Evolutionary conservation across 371 early-diverging fungal genomes (phyloP).

Genomic region (Coemansia sp.): DNA sequence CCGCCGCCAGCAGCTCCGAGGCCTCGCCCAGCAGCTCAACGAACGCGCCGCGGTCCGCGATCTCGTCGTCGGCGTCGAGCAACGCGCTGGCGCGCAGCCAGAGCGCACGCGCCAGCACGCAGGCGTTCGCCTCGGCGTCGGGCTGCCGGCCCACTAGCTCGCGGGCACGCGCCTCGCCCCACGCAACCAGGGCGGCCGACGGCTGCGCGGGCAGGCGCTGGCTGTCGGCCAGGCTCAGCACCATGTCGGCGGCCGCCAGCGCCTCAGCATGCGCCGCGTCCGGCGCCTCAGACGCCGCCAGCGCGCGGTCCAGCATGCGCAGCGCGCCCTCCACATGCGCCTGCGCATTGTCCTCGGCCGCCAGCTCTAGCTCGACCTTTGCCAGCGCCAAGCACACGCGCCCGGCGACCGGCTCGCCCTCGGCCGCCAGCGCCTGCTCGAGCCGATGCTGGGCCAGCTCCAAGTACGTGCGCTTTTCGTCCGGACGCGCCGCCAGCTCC

Average conservation of each 20-base stretch:
- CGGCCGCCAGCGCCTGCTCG: slow-evolving; percentile 34
- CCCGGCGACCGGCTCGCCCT: slow-evolving; percentile 14
- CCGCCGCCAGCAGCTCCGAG: slow-evolving; percentile 10
- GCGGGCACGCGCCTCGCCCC: slow-evolving; percentile 17
- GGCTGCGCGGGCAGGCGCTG: slow-evolving; percentile 10
- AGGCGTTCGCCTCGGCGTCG: not conserved
- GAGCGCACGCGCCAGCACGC: slow-evolving; percentile 19
- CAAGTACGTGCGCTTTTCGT: slow-evolving; percentile 33
- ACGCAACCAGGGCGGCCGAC: slow-evolving; percentile 18
- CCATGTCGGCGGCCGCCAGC: slow-evolving; percentile 19
- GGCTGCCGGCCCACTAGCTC: not conserved
- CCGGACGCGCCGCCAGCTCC: slow-evolving; percentile 21
- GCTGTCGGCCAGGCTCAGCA: slow-evolving; percentile 33
- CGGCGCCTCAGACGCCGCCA: slow-evolving; percentile 9
- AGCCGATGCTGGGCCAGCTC: slow-evolving; percentile 33
- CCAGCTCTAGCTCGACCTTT: slow-evolving; percentile 17
- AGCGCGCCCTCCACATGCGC: slow-evolving; percentile 1
- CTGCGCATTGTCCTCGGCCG: not conserved
- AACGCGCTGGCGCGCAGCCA: slow-evolving; percentile 29
- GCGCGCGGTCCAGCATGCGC: slow-evolving; percentile 12
- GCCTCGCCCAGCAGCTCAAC: slow-evolving; percentile 16
- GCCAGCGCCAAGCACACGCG: slow-evolving; percentile 25
- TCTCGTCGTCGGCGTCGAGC: slow-evolving; percentile 16
- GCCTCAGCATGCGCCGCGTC: not conserved
- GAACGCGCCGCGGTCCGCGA: slow-evolving; percentile 2